A percentile compares a stretch with the other conserved stretches of the same genome.
These are phyloP conservation scores for Termitomyces sp. DNA, from an alignment of 1,284 basidiomycete species.

Conservation along the genomic window DNA sequence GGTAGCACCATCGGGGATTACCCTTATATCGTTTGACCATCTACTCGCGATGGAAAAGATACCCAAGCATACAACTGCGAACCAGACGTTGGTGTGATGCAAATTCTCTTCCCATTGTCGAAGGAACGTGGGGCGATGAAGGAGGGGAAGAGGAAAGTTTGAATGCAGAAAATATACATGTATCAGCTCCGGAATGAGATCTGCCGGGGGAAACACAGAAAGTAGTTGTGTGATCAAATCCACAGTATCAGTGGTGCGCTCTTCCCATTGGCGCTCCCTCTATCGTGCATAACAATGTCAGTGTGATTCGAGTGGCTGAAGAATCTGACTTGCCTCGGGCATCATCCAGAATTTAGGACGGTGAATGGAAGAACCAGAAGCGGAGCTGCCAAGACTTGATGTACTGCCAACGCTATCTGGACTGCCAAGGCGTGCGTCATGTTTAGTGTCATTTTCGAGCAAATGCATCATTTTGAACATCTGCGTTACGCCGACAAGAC, in stretches of 20 bases:
- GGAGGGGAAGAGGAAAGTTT: slow-evolving; percentile 56
- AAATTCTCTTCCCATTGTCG: slow-evolving; percentile 51
- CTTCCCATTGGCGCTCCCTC: slow-evolving; percentile 62
- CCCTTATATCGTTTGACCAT: slow-evolving; percentile 62
- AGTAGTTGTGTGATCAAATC: slow-evolving; percentile 36
- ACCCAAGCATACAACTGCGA: slow-evolving; percentile 50
- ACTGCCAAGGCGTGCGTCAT: slow-evolving; percentile 8
- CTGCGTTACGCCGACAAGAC: slow-evolving; percentile 48
- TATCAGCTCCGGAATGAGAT: slow-evolving; percentile 54
- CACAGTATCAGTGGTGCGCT: slow-evolving; percentile 33
- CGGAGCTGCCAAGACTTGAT: slow-evolving; percentile 4
- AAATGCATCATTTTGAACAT: slow-evolving; percentile 50
- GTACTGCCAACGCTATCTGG: slow-evolving; percentile 6
- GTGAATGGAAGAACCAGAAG: slow-evolving; percentile 19
- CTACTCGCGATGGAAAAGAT: slow-evolving; percentile 72
- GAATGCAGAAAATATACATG: slow-evolving; percentile 60
- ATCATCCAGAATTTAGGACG: slow-evolving; percentile 38
- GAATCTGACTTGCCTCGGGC: slow-evolving; percentile 27
- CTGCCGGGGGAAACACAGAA: slow-evolving; percentile 49
- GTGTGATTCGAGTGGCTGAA: neutral
- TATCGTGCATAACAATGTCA: slow-evolving; percentile 22
- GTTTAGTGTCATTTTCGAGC: slow-evolving; percentile 24
- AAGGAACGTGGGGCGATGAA: slow-evolving; percentile 68
- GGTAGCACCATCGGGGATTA: slow-evolving; percentile 38
- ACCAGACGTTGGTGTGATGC: slow-evolving; percentile 53